Base-by-base conservation (phyloP, 2,329 filamentous ascomycete genomes). In the Madurella mycetomatis region DNA sequence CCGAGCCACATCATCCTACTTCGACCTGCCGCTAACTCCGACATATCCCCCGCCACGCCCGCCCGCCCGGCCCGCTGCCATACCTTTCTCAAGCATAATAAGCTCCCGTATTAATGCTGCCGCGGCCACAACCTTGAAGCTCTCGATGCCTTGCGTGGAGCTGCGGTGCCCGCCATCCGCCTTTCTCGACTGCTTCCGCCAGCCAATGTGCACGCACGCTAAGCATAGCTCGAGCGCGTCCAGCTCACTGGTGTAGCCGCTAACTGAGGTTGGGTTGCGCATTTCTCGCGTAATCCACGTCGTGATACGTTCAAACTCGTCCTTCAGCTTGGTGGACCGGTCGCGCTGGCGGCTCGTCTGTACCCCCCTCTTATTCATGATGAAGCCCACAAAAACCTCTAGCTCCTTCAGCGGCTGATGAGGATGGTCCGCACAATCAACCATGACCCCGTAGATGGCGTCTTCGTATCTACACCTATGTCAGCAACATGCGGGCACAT, bases 351-450 rank as follows among this genome's bases (percentile, higher is more conserved):
- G 74, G 9, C 69, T 68, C 0, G 74, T 79, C 64, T 80, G 79
- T 0, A 69, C 60, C 0, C 79, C 79, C 0, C 65, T 67, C 56
- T 74, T 77, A 65, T 78, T 81, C 41, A 81, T 66, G n/a, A 83
- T 75, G n/a, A 72, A 74, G 9, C 80, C 80, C 19, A 78, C 79
- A 50, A 82, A 81, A 0, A 79, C 77, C 55, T 83, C 80, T 0
- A 79, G 66, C 60, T 83, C 80, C 0, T 67, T 72, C 8, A 83
- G 67, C 0, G 68, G 67, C 16, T 65, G 65, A 7, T 70, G 69
- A 0, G 77, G 71, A 42, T 78, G 76, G 5, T 79, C 73, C 0
- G 78, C 72, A 44, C 61, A 77, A 2, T 74, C 67, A 52, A 67
- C 65, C 68, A 75, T 78, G n/a, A 69, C 67, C 9, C 65, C 67